Evolutionary conservation across 2,329 filamentous ascomycete genomes (phyloP), one percentile per base, ranked within the genome.

Genomic region (Diaporthe sp.): DNA sequence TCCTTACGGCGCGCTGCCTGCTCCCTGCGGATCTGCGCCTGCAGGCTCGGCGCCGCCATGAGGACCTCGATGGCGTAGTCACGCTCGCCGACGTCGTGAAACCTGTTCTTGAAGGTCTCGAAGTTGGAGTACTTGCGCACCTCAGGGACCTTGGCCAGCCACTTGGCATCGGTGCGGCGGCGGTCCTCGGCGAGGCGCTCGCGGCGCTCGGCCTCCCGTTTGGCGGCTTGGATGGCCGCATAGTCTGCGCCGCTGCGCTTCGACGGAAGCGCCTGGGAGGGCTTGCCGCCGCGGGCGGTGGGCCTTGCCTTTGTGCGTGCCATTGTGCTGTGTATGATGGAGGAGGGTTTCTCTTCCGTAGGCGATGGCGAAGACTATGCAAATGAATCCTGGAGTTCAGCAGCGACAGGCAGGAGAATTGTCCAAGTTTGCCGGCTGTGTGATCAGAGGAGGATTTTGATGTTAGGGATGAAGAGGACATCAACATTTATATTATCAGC

Each of bases 1-100:
- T 65, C 61, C 61, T 65, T 65, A 8, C 61, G 61, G 61, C 61
- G 61, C 13, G 61, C 13, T 50, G 61, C 42, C 61, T 65, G 61
- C 42, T 65, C 61, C 42, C 9, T 65, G 61, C 61, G 61, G 42
- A 65, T 25, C 42, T 65, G 61, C 4, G 61, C 61, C 42, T 65
- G 61, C 42, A 65, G 42, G 61, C 35, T 65, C 19, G 61, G 61
- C 42, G 61, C 61, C 27, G 61, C 61, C 42, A 65, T 65, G 19
- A 65, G 42, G 30, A 47, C 61, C 22, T 65, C 61, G 61, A 65
- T 65, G 27, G 61, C 61, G 12, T 65, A 65, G 42, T 65, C 61
- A 32, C 61, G 61, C 22, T 35, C 61, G 27, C 42, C 61, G 8
- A 65, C 42, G 25, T 35, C 42, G 30, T 50, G 61, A 19, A 50